Evolutionary conservation across 345 rosid species (phyloP).

Genomic region (Populus pruinosa): DNA sequence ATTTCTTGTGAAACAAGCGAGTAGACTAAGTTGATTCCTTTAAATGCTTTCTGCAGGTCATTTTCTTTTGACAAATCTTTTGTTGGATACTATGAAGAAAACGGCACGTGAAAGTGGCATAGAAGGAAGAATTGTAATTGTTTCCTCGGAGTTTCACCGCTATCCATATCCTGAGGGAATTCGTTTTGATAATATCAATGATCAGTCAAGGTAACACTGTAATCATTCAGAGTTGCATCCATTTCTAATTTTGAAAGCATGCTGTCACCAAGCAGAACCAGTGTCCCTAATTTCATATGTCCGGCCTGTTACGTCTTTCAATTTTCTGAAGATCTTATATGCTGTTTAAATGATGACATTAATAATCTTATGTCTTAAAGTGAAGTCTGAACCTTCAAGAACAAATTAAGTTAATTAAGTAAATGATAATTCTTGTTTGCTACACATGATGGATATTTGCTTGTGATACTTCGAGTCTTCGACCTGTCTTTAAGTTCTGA

Average conservation of each 20-base stretch:
- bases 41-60: constrained; percentile 35
- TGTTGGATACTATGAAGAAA: constrained; percentile 45
- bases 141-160: constrained; percentile 38
- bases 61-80: constrained; percentile 49
- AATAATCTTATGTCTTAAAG: background rate
- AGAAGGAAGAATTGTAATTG: constrained; percentile 48
- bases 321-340: background rate
- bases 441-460: background rate
- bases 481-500: background rate
- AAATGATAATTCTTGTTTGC: background rate
- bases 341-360: background rate
- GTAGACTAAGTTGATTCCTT: background rate
- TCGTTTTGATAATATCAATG: constrained; percentile 40
- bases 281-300: background rate
- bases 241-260: background rate
- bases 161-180: constrained; percentile 42
- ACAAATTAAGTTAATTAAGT: background rate
- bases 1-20: background rate
- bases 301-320: background rate
- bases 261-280: background rate
- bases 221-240: background rate
- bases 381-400: background rate
- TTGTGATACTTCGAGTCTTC: background rate
- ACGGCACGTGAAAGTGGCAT: constrained; percentile 35
- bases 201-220: constrained; percentile 33